phyloP scores from a whole-genome alignment of 1,139 yeast genomes.

The Zygosaccharomyces sapae region DNA sequence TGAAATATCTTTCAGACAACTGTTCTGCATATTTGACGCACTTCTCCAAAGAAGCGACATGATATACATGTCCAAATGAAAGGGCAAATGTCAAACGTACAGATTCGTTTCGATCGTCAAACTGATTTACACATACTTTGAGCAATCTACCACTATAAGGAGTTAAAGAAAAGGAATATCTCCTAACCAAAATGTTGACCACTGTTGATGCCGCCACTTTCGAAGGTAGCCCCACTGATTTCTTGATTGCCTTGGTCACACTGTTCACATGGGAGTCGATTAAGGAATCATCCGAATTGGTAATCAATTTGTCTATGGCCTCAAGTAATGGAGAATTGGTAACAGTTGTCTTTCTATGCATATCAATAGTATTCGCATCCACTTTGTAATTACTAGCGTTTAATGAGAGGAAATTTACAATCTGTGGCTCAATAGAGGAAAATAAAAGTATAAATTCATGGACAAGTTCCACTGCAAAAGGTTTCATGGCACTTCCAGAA shows the following conservation, averaged over 20 bases:
- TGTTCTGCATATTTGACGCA: slow-evolving; percentile 52
- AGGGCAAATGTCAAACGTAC: slow-evolving; percentile 73
- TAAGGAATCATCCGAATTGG: slow-evolving; percentile 48
- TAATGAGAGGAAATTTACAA: slow-evolving; percentile 75
- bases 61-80: slow-evolving; percentile 74
- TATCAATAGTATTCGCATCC: slow-evolving; percentile 68
- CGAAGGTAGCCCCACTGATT: slow-evolving; percentile 85
- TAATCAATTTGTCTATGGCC: slow-evolving; percentile 69
- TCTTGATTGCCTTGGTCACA: slow-evolving; percentile 48
- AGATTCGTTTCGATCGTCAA: slow-evolving; percentile 67
- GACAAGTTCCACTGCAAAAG: slow-evolving; percentile 65
- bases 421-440: slow-evolving; percentile 89
- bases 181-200: slow-evolving; percentile 57
- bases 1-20: slow-evolving; percentile 59
- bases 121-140: slow-evolving; percentile 53
- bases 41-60: slow-evolving; percentile 54
- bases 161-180: slow-evolving; percentile 50
- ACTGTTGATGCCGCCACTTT: slow-evolving; percentile 82
- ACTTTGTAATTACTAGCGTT: slow-evolving; percentile 87
- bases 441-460: slow-evolving; percentile 66
- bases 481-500: slow-evolving; percentile 55
- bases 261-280: slow-evolving; percentile 51
- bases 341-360: slow-evolving; percentile 67
- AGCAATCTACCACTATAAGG: slow-evolving; percentile 64
- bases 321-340: slow-evolving; percentile 88